These are phyloP conservation scores for Auricularia auricula-judae DNA, from an alignment of 768 basidiomycete genomes.

Conservation along the genomic window DNA sequence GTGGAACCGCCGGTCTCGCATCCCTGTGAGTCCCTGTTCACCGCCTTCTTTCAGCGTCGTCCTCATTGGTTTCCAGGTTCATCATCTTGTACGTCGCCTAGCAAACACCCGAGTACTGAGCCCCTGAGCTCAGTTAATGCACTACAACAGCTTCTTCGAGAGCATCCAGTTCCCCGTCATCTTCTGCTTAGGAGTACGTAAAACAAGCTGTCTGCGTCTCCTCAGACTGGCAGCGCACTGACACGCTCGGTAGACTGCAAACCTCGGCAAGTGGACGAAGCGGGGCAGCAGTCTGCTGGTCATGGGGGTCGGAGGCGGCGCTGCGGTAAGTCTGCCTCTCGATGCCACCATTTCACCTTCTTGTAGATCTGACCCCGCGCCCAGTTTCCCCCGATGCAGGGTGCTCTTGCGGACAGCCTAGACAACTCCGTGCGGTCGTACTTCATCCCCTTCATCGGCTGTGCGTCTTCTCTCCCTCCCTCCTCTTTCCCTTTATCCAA, in stretches of 20 bases:
- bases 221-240: neutral
- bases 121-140: neutral
- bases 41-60: neutral
- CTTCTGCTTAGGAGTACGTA: neutral
- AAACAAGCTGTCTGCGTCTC: neutral
- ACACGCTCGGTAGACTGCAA: neutral
- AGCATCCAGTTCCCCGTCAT: constrained; percentile 14
- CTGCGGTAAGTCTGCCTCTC: neutral
- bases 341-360: neutral
- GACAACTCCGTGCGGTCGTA: constrained; percentile 1
- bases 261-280: constrained; percentile 4
- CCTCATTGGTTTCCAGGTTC: neutral
- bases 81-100: neutral
- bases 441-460: constrained; percentile 2
- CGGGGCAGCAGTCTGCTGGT: constrained; percentile 3
- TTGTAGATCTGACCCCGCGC: too few species aligned
- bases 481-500: neutral
- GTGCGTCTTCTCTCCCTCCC: neutral
- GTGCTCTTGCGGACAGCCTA: neutral
- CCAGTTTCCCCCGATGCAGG: constrained; percentile 3
- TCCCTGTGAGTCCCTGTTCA: neutral
- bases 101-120: too few species aligned
- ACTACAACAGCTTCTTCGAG: constrained; percentile 22
- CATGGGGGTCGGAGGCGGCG: constrained; percentile 5
- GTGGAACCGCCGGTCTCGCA: neutral